Percentiles rank a stretch among this genome's conserved stretches.
These are phyloP conservation scores for Meyerozyma smithsonii DNA, from an alignment of 1,139 yeast species.

Conservation along the genomic window DNA sequence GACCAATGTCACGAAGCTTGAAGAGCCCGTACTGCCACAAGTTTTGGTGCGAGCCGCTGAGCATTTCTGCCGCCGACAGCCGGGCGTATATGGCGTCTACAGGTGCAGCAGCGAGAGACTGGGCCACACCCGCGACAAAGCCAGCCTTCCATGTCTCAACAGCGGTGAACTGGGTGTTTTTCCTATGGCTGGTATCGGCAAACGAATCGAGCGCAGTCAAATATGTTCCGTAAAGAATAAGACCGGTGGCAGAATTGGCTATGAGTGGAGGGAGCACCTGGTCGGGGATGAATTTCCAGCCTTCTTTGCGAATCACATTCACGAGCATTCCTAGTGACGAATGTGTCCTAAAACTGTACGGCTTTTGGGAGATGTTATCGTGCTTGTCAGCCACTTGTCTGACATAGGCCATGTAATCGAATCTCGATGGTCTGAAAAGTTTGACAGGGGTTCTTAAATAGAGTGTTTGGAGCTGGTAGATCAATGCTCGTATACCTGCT, in stretches of 20 bases:
- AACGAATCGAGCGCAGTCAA: conserved; percentile 44
- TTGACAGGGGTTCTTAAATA: conserved; percentile 82
- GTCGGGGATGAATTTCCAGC: conserved; percentile 85
- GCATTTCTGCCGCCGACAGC: conserved; percentile 68
- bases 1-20: conserved; percentile 69
- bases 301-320: conserved; percentile 68
- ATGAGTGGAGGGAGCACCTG: conserved; percentile 80
- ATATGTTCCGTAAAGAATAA: conserved; percentile 79
- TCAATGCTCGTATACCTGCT: conserved; percentile 78
- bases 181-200: conserved; percentile 7
- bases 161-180: conserved; percentile 23
- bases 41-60: conserved; percentile 64
- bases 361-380: conserved; percentile 47
- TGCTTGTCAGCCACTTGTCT: conserved; percentile 47
- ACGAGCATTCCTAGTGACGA: conserved; percentile 70
- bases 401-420: conserved; percentile 74
- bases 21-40: conserved; percentile 72
- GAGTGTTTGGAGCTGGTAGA: conserved; percentile 73
- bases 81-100: conserved; percentile 86
- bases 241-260: conserved; percentile 84
- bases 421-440: conserved; percentile 82
- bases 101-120: conserved; percentile 92
- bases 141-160: conserved; percentile 76
- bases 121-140: conserved; percentile 77
- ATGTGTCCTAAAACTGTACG: conserved; percentile 69